Conservation (phyloP, 257 asterid genomes). For the Nicotiana tomentosiformis region DNA sequence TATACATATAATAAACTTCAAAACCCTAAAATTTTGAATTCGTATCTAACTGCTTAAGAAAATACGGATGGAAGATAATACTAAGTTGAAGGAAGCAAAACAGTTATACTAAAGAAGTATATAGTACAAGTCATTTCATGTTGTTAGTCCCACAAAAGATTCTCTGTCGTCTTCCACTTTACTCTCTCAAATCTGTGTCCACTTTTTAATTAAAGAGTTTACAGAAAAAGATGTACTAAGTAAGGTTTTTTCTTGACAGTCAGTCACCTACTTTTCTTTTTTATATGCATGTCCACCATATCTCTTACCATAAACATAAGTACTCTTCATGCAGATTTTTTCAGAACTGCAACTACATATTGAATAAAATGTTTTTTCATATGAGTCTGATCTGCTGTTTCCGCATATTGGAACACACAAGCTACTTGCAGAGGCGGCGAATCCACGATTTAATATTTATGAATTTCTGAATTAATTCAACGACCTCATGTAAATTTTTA, state of each 20-base stretch:
- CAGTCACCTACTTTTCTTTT: not conserved
- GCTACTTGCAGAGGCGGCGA: not conserved
- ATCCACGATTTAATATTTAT: too few relatives aligned
- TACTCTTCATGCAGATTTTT: not conserved
- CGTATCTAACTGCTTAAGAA: too few relatives aligned
- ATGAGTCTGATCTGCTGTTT: not conserved
- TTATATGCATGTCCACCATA: constrained; percentile 17
- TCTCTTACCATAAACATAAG: not conserved
- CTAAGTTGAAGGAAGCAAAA: constrained; percentile 8
- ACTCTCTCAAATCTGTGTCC: constrained; percentile 12
- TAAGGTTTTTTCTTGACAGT: not conserved
- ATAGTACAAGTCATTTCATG: not conserved
- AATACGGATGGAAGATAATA: not conserved
- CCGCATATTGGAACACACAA: constrained; percentile 8
- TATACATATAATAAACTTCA: too few relatives aligned
- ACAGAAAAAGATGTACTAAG: not conserved
- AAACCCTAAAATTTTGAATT: too few relatives aligned
- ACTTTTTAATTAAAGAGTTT: constrained; percentile 4
- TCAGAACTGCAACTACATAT: too few relatives aligned
- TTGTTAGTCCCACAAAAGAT: constrained; percentile 14
- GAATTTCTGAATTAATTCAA: too few relatives aligned
- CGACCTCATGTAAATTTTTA: too few relatives aligned
- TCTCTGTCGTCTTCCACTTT: constrained; percentile 1
- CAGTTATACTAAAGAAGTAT: not conserved
- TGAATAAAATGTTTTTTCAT: too few relatives aligned